Evolutionary conservation across 1,284 basidiomycete genomes (phyloP).

Genomic region (Quambalaria eucalypti): DNA sequence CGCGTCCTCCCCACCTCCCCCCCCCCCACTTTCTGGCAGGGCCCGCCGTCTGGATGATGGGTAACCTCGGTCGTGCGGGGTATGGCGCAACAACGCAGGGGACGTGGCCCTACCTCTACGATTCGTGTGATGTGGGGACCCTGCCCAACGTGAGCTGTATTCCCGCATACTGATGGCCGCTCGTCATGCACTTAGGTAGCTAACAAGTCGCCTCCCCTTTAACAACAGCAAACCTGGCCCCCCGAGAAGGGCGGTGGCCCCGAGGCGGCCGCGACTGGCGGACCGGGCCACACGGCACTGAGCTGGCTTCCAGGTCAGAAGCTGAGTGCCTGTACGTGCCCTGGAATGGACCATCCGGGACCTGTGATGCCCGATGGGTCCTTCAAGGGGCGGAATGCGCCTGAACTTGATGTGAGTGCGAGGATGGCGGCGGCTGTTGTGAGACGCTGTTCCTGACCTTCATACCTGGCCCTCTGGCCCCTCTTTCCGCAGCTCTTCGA

Average conservation of each 20-base stretch:
- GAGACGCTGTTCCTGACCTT: too few species aligned
- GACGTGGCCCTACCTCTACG: slow-evolving; percentile 49
- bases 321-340: slow-evolving; percentile 35
- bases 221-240: slow-evolving; percentile 40
- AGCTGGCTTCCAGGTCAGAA: slow-evolving; percentile 36
- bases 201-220: too few species aligned
- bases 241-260: slow-evolving; percentile 24
- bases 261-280: slow-evolving; percentile 31
- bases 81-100: slow-evolving; percentile 62
- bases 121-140: slow-evolving; percentile 40
- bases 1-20: too few species aligned
- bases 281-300: slow-evolving; percentile 19
- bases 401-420: slow-evolving; percentile 72
- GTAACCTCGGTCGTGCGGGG: slow-evolving; percentile 64
- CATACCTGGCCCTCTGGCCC: too few species aligned
- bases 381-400: slow-evolving; percentile 57
- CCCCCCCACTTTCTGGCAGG: too few species aligned
- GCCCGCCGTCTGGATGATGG: slow-evolving; percentile 37
- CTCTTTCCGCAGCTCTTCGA: too few species aligned
- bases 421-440: too few species aligned
- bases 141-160: neutral
- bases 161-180: neutral
- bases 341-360: slow-evolving; percentile 37
- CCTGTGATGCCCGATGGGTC: slow-evolving; percentile 29
- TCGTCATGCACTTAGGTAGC: neutral